A percentile compares a stretch with the other conserved stretches of the same genome.
Conservation (phyloP, 2,329 filamentous ascomycete species). For the Cladophialophora chaetospira region DNA sequence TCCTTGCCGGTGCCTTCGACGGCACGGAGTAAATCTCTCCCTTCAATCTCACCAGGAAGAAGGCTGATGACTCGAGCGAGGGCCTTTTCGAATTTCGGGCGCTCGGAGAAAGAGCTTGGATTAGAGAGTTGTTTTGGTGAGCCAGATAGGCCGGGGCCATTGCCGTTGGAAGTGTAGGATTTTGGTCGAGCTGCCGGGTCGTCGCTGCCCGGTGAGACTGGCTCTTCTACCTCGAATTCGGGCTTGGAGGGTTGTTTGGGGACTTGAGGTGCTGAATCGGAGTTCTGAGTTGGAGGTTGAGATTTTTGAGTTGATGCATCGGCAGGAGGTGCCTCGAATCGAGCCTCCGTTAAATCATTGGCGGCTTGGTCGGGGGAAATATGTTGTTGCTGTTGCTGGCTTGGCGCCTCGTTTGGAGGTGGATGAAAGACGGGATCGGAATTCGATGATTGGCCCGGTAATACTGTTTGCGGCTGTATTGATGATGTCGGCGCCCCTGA, state of each 20-base stretch:
- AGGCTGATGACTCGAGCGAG: slow-evolving; percentile 30
- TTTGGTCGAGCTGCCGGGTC: slow-evolving; percentile 1
- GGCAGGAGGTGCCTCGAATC: slow-evolving; percentile 13
- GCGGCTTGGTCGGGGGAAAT: not conserved
- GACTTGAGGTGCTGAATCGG: not conserved
- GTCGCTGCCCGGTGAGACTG: not conserved
- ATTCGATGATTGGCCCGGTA: slow-evolving; percentile 8
- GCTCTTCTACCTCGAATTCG: slow-evolving; percentile 6
- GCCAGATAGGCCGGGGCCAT: slow-evolving; percentile 3
- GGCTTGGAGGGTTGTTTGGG: not conserved
- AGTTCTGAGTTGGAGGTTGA: not conserved
- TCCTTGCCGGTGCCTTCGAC: slow-evolving; percentile 44
- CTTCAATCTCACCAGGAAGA: slow-evolving; percentile 33
- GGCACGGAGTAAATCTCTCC: slow-evolving; percentile 40
- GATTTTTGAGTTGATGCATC: not conserved
- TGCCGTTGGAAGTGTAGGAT: not conserved
- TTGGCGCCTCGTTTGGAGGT: not conserved
- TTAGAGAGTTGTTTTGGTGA: slow-evolving; percentile 1
- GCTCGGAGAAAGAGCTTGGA: slow-evolving; percentile 25
- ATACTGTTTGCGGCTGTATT: slow-evolving; percentile 5
- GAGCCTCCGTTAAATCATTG: not conserved
- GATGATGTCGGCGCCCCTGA: slow-evolving; percentile 5
- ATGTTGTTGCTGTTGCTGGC: not conserved
- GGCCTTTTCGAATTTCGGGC: slow-evolving; percentile 32
- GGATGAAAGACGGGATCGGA: slow-evolving; percentile 10